Evolutionary conservation across 805 yeast species (phyloP).

Genomic region (Ogataea thermomethanolica): DNA sequence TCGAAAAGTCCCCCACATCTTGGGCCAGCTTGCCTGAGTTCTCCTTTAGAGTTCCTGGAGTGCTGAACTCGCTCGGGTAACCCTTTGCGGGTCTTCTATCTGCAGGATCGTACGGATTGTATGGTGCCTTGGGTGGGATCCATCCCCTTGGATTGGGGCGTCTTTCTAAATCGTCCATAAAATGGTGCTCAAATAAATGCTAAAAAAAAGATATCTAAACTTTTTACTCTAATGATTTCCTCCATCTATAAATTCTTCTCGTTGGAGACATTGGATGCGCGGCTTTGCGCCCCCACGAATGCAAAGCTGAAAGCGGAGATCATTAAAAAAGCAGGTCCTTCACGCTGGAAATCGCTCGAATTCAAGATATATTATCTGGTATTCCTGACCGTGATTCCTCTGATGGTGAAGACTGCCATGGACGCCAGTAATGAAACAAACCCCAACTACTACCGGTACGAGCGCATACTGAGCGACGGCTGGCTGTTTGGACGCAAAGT

Average conservation of each 20-base stretch:
- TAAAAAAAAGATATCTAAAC: background rate
- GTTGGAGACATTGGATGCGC: constrained; percentile 49
- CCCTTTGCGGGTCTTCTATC: constrained; percentile 80
- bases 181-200: background rate
- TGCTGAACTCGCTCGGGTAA: constrained; percentile 74
- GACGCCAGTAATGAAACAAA: constrained; percentile 73
- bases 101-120: constrained; percentile 78
- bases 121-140: constrained; percentile 79
- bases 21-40: constrained; percentile 48
- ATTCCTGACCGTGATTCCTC: constrained; percentile 70
- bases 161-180: constrained; percentile 39
- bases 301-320: constrained; percentile 30
- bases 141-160: constrained; percentile 76
- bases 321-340: constrained; percentile 32
- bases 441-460: constrained; percentile 65
- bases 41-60: constrained; percentile 58
- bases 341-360: constrained; percentile 77
- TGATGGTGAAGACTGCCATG: constrained; percentile 78
- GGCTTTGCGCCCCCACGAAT: constrained; percentile 42
- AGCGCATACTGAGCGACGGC: constrained; percentile 64
- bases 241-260: constrained; percentile 39
- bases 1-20: constrained; percentile 63
- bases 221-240: constrained; percentile 6
- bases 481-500: constrained; percentile 90
- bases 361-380: constrained; percentile 63